Conservation (phyloP, 495 filamentous ascomycete species). For the Xylaria palmicola region DNA sequence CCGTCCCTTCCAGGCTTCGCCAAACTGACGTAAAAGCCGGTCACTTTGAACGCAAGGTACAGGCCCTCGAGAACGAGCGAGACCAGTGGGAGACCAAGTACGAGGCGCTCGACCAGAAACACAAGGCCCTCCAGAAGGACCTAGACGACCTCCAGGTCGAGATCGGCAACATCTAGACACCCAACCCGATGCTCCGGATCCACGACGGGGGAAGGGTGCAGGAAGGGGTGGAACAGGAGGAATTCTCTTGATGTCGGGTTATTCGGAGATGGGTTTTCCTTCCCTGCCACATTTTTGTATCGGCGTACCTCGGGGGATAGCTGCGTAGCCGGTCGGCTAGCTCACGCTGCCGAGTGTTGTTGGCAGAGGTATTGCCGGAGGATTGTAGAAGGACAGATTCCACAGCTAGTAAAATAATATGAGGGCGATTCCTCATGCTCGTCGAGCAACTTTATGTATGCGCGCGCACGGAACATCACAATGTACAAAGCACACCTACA, state of each 20-base stretch:
- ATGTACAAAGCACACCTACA: conserved; percentile 11
- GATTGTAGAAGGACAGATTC: conserved; percentile 7
- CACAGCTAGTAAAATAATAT: conserved; percentile 12
- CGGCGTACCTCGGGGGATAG: conserved; percentile 2
- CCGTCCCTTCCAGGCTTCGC: conserved; percentile 65
- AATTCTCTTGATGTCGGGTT: neutral
- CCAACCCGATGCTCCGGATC: conserved; percentile 4
- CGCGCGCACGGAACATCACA: neutral
- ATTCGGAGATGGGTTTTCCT: conserved; percentile 15
- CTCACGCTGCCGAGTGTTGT: conserved; percentile 12
- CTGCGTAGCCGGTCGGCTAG: conserved; percentile 4
- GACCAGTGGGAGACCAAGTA: conserved; percentile 96
- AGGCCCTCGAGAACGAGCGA: conserved; percentile 83
- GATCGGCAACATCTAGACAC: conserved; percentile 81
- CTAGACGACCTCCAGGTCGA: conserved; percentile 83
- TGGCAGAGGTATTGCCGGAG: neutral
- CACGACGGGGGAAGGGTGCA: neutral
- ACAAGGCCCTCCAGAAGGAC: conserved; percentile 80
- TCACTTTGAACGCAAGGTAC: conserved; percentile 98
- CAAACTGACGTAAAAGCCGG: conserved; percentile 99
- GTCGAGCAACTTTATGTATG: conserved; percentile 5
- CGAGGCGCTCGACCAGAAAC: conserved; percentile 92
- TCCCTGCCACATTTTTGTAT: conserved; percentile 1
- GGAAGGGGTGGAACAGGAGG: neutral
- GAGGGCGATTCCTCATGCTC: neutral